Conservation (phyloP, 2,329 filamentous ascomycete species). For the Capronia americana region DNA sequence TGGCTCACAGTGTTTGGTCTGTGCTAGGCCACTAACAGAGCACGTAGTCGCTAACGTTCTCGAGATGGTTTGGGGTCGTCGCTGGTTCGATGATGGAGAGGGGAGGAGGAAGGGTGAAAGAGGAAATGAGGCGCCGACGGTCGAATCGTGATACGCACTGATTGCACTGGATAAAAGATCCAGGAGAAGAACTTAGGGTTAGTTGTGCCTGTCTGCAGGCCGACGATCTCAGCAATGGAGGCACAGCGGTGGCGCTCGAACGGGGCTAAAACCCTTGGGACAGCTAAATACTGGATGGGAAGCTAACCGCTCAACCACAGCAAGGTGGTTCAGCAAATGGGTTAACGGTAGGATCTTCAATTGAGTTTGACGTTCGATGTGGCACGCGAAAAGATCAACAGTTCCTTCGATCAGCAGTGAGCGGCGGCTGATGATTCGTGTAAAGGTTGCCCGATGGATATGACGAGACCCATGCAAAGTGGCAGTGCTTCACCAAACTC, state of each 20-base stretch:
- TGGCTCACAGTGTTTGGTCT: slow-evolving; percentile 11
- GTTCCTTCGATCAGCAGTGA: slow-evolving; percentile 3
- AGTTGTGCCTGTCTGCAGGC: slow-evolving; percentile 1
- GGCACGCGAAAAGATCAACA: slow-evolving; percentile 4
- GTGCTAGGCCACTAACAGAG: slow-evolving; percentile 17
- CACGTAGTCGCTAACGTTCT: slow-evolving; percentile 4
- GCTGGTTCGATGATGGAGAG: slow-evolving; percentile 13
- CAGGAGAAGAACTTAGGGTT: slow-evolving; percentile 1
- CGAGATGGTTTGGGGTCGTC: slow-evolving; percentile 1
- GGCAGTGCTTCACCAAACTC: neutral
- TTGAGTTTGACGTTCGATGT: slow-evolving; percentile 1
- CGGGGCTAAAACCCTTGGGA: neutral
- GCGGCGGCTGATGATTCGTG: neutral
- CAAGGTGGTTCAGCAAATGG: neutral
- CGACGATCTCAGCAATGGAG: slow-evolving; percentile 7
- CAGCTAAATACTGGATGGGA: neutral
- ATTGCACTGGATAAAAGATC: slow-evolving; percentile 10
- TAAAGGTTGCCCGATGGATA: neutral
- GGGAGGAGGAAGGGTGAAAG: slow-evolving; percentile 11
- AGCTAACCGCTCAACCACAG: slow-evolving; percentile 2
- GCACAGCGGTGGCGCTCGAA: neutral
- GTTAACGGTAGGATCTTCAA: neutral
- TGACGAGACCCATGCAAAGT: neutral
- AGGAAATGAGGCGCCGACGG: slow-evolving; percentile 7
- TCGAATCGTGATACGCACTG: slow-evolving; percentile 13